Evolutionary conservation across 2,329 filamentous ascomycete species (phyloP).

Genomic region (Chaetoscypha palmicola): DNA sequence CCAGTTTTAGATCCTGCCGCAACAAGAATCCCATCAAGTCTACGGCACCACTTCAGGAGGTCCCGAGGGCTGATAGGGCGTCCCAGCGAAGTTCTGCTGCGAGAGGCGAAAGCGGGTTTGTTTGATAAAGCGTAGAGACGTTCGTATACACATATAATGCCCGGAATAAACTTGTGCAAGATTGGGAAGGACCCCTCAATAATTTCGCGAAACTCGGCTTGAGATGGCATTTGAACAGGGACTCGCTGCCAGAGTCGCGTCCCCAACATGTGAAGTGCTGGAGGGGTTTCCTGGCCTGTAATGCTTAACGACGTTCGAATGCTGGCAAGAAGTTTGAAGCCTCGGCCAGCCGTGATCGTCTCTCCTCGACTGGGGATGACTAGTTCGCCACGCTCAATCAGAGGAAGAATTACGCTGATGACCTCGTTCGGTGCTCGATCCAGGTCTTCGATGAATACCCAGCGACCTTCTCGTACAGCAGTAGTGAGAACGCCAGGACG

Average conservation of each 20-base stretch:
- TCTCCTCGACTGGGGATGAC: constrained; percentile 86
- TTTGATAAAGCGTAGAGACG: constrained; percentile 41
- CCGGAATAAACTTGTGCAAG: constrained; percentile 54
- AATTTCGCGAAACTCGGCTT: constrained; percentile 67
- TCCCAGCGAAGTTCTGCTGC: constrained; percentile 42
- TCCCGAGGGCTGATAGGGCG: constrained; percentile 63
- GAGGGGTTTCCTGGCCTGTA: constrained; percentile 60
- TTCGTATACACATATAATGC: constrained; percentile 53
- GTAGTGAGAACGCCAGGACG: constrained; percentile 87
- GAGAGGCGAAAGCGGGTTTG: constrained; percentile 38
- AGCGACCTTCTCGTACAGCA: constrained; percentile 86
- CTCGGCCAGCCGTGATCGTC: constrained; percentile 70
- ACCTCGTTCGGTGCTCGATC: constrained; percentile 93
- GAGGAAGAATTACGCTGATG: constrained; percentile 81
- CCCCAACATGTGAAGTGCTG: constrained; percentile 65
- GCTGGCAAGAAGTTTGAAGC: constrained; percentile 88
- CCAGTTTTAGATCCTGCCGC: constrained; percentile 56
- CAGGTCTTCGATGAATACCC: constrained; percentile 95
- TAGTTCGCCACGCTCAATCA: constrained; percentile 88
- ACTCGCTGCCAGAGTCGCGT: constrained; percentile 79
- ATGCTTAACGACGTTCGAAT: constrained; percentile 68
- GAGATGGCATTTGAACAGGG: constrained; percentile 57
- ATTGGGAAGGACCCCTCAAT: constrained; percentile 64
- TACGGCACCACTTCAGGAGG: constrained; percentile 83
- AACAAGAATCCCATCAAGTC: constrained; percentile 61